Base-by-base conservation (phyloP, 2,329 filamentous ascomycete genomes). In the Tolypocladium ophioglossoides region DNA sequence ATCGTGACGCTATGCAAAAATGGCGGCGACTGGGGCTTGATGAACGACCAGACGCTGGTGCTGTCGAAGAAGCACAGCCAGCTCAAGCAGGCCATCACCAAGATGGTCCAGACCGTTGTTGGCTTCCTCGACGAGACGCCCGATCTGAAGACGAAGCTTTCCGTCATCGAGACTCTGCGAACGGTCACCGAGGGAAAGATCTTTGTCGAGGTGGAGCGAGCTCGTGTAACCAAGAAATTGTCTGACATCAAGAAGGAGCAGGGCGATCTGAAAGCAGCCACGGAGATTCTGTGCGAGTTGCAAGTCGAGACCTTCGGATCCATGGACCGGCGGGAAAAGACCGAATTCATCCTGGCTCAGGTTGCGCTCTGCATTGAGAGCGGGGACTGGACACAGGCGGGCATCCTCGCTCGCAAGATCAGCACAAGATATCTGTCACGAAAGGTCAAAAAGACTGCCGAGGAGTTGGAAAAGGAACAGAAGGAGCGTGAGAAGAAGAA, bases 171-270 rank as follows among this genome's bases (percentile, higher is more conserved):
- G 74, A 95, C 92, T 1, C 73, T 99, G 65, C 84, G 94, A 63
- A 97, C 92, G 44, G 92, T 99, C 50, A 99, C 94, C 10, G 94
- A 99, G 74, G 94, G 94, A 74, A 99, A 99, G 87, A 99, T 99
- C 70, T 99, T 99, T 66, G 92, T 99, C 64, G 94, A 99, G 77
- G 94, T 99, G 52, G 94, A 99, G 79, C 86, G 94, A 62, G 94
- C 94, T 60, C 88, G 94, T 62, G 86, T 99, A 56, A 99, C 94
- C 64, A 90, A 87, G 68, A 95, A 96, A 61, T 80, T 99, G 14
- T 97, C 94, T 52, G 84, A 96, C 72, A 97, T 99, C 78, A 97
- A 97, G 80, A 96, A 95, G 74, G 76, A 88, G 60, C 90, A 97
- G 73, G 92, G 91, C 59, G 92, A 99, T 66, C 77, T 96, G 66